phyloP scores from a whole-genome alignment of 2,329 filamentous ascomycete genomes.

The Tolypocladium sp. region DNA sequence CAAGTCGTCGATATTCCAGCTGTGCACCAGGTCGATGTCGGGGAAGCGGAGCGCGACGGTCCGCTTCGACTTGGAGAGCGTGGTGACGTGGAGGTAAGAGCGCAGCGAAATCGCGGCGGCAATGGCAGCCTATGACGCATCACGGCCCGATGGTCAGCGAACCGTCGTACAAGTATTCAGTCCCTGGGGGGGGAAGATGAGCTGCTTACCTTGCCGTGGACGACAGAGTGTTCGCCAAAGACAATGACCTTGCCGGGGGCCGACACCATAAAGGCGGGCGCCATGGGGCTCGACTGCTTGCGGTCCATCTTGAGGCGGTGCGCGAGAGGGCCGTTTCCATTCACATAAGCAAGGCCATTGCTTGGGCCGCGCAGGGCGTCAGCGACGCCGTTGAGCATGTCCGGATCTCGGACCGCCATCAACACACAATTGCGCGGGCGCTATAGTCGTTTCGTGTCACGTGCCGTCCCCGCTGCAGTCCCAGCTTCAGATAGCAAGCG shows the following conservation, averaged over 20 bases:
- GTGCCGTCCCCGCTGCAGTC: neutral
- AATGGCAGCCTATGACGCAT: constrained; percentile 61
- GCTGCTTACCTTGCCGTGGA: constrained; percentile 72
- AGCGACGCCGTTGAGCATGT: constrained; percentile 10
- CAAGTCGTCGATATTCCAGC: constrained; percentile 87
- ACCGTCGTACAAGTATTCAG: neutral
- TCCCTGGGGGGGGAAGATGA: neutral
- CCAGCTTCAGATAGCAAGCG: neutral
- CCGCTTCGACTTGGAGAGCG: constrained; percentile 82
- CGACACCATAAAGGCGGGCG: constrained; percentile 94
- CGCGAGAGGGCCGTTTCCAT: constrained; percentile 23
- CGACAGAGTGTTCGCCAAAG: constrained; percentile 96
- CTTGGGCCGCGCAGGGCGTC: constrained; percentile 14
- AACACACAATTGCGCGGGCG: neutral
- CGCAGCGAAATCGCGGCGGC: constrained; percentile 90
- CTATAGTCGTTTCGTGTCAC: neutral
- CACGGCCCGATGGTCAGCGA: neutral
- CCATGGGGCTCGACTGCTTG: constrained; percentile 56
- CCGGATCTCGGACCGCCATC: neutral
- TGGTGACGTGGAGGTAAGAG: constrained; percentile 92
- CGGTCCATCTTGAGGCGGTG: constrained; percentile 34
- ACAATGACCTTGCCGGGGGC: constrained; percentile 98
- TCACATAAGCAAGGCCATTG: constrained; percentile 18
- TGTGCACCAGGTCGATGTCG: constrained; percentile 82
- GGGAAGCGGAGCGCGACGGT: constrained; percentile 84